Conservation (phyloP, 495 filamentous ascomycete species). For the Aspergillus diversus region DNA sequence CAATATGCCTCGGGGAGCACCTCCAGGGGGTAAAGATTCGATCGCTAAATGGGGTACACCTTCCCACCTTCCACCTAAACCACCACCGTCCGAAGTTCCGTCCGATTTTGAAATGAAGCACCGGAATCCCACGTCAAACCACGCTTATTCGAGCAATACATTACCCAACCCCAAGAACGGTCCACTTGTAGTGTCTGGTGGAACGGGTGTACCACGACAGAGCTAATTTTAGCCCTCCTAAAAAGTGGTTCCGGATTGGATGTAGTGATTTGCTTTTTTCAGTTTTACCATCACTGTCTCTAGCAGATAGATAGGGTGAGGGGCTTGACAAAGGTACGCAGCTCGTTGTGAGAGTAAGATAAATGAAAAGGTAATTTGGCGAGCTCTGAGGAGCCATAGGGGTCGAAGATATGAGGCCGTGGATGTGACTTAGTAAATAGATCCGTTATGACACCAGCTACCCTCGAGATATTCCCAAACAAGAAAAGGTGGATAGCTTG, state of each 20-base stretch:
- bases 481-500: background rate
- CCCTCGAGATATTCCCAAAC: background rate
- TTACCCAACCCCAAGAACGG: conserved; percentile 35
- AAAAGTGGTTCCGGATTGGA: background rate
- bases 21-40: conserved; percentile 38
- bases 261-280: background rate
- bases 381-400: conserved; percentile 4
- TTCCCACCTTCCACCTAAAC: conserved; percentile 57
- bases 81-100: conserved; percentile 55
- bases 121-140: conserved; percentile 29
- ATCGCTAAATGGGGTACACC: conserved; percentile 61
- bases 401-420: background rate
- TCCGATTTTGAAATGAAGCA: conserved; percentile 48
- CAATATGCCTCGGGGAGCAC: conserved; percentile 26
- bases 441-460: background rate
- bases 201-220: conserved; percentile 28
- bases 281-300: background rate
- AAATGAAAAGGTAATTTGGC: conserved; percentile 12
- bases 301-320: conserved; percentile 11
- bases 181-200: conserved; percentile 50
- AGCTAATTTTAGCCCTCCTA: conserved; percentile 22
- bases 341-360: conserved; percentile 8
- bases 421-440: conserved; percentile 4
- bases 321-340: background rate
- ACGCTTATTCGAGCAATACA: conserved; percentile 32